Conservation (phyloP, 2,329 filamentous ascomycete genomes). For the Huntiella omanensis region DNA sequence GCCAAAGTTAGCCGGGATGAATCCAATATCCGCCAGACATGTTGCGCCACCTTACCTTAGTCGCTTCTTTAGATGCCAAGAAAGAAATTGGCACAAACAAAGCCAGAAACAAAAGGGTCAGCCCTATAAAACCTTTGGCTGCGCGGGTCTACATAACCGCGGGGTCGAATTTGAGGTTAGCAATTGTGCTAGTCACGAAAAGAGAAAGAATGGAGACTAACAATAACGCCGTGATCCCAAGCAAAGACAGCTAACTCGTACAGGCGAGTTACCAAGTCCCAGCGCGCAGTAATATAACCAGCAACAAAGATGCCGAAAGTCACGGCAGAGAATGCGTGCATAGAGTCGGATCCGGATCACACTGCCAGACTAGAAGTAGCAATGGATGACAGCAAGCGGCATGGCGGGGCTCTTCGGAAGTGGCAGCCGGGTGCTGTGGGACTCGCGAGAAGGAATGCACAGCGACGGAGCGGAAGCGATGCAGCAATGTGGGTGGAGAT, state of each 20-base stretch:
- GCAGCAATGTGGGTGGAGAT: too few species aligned
- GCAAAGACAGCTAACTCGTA: conserved; percentile 96
- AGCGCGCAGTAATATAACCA: conserved; percentile 97
- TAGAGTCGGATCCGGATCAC: conserved; percentile 31
- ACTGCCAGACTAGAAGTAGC: conserved; percentile 5
- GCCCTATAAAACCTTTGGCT: conserved; percentile 22
- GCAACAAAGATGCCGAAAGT: conserved; percentile 97
- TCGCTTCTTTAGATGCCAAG: conserved; percentile 62
- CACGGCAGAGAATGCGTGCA: conserved; percentile 95
- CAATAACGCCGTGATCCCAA: conserved; percentile 95
- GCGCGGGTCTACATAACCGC: conserved; percentile 7
- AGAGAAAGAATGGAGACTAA: conserved; percentile 26
- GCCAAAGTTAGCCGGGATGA: too few species aligned
- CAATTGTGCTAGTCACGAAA: not conserved
- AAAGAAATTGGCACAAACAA: conserved; percentile 70
- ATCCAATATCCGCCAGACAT: too few species aligned
- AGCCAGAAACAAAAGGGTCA: conserved; percentile 70
- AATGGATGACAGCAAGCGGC: conserved; percentile 1
- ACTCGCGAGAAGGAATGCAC: not conserved
- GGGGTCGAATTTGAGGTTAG: not conserved
- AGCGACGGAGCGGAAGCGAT: not conserved
- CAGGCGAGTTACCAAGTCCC: conserved; percentile 90
- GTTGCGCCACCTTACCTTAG: conserved; percentile 40
- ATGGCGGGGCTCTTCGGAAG: conserved; percentile 2
- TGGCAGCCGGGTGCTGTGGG: not conserved